phyloP scores from a whole-genome alignment of 495 filamentous ascomycete genomes.

The Hypoxylon perforatum region DNA sequence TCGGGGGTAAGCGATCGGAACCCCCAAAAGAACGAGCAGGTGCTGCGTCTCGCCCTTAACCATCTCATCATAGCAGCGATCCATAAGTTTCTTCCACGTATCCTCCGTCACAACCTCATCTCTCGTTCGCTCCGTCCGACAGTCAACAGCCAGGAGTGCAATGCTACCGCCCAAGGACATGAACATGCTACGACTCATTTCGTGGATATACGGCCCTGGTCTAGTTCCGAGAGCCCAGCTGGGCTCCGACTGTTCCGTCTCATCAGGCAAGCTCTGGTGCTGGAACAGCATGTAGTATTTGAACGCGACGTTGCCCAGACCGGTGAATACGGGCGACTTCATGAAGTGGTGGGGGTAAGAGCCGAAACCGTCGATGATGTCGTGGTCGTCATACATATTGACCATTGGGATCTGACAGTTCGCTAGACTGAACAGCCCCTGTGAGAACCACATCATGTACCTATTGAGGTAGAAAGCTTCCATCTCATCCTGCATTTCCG shows the following conservation, averaged over 20 bases:
- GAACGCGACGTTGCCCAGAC: conserved; percentile 89
- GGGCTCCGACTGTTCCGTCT: conserved; percentile 83
- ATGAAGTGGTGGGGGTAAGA: conserved; percentile 94
- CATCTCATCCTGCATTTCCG: conserved; percentile 83
- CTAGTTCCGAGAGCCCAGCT: conserved; percentile 86
- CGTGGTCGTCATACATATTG: conserved; percentile 98
- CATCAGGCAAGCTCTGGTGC: conserved; percentile 85
- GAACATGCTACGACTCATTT: conserved; percentile 86
- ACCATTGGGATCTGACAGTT: conserved; percentile 97
- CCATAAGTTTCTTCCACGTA: conserved; percentile 86
- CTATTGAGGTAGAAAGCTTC: conserved; percentile 87
- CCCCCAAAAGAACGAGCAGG: conserved; percentile 83
- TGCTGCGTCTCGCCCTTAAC: conserved; percentile 86
- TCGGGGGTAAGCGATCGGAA: conserved; percentile 94
- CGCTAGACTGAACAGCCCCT: conserved; percentile 91
- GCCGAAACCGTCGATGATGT: conserved; percentile 96
- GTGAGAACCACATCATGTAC: conserved; percentile 93
- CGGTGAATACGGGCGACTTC: conserved; percentile 88
- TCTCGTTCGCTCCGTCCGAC: conserved; percentile 86
- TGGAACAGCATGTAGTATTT: conserved; percentile 99
- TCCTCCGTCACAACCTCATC: conserved; percentile 82
- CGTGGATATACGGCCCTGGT: conserved; percentile 90
- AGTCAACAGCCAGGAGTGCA: conserved; percentile 87
- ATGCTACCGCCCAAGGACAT: conserved; percentile 82
- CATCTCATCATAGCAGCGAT: conserved; percentile 83